Evolutionary conservation across 2,329 filamentous ascomycete species (phyloP).

Genomic region (Harringtonia aguacate): DNA sequence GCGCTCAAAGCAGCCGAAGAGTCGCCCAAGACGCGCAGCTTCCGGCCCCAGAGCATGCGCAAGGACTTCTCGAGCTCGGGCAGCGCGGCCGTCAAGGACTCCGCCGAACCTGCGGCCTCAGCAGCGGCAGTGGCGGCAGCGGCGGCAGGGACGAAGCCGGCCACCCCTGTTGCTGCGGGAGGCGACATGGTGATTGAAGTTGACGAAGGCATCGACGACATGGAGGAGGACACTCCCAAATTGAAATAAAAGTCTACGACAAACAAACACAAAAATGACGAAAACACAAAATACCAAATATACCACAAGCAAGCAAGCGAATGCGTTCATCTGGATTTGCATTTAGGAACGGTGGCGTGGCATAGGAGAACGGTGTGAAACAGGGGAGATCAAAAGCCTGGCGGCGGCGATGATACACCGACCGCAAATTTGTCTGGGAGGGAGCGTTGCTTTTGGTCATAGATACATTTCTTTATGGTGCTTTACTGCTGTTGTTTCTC

Average conservation of each 20-base stretch:
- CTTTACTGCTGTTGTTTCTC: too few species aligned
- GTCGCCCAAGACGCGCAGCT: conserved; percentile 33
- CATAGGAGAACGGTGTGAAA: too few species aligned
- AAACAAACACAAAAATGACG: conserved; percentile 6
- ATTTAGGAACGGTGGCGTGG: too few species aligned
- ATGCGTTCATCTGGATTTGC: too few species aligned
- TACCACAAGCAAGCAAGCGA: too few species aligned
- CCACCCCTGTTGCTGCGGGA: neutral
- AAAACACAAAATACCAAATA: neutral
- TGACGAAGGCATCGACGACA: conserved; percentile 31
- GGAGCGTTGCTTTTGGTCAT: too few species aligned
- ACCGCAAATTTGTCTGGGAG: too few species aligned
- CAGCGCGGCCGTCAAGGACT: conserved; percentile 14
- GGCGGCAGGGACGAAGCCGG: neutral
- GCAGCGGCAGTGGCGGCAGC: neutral
- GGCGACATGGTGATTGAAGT: conserved; percentile 18
- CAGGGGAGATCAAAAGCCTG: neutral
- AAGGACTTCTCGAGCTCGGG: conserved; percentile 25
- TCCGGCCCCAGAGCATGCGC: conserved; percentile 42
- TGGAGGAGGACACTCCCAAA: conserved; percentile 23
- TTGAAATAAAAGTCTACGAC: conserved; percentile 31
- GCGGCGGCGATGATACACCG: neutral
- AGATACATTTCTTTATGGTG: too few species aligned
- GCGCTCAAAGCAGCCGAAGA: conserved; percentile 26
- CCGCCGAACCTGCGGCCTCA: neutral